Conservation (phyloP, 2,329 filamentous ascomycete species). For the Ophiocordyceps camponoti-floridani region DNA sequence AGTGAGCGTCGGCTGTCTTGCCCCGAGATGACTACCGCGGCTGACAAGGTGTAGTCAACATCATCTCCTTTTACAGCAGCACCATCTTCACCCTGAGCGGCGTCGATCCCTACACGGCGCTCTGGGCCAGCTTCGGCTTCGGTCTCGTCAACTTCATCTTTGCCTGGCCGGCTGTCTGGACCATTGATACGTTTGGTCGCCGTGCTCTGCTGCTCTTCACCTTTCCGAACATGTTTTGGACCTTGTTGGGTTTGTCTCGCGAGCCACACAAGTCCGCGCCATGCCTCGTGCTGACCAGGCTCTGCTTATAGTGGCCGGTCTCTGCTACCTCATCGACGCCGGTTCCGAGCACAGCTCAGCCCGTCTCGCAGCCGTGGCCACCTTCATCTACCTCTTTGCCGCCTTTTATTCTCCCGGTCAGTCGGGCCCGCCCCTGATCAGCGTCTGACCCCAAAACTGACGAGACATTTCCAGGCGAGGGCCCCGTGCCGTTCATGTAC, state of each 20-base stretch:
- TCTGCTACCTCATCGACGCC: constrained; percentile 9
- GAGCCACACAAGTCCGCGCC: too few species aligned
- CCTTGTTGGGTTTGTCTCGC: constrained; percentile 3
- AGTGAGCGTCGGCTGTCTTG: constrained; percentile 6
- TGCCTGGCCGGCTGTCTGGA: constrained; percentile 14
- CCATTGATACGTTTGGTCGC: constrained; percentile 10
- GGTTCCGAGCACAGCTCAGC: constrained; percentile 5
- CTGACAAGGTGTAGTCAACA: constrained; percentile 16
- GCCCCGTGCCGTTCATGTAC: constrained; percentile 19
- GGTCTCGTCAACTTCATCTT: constrained; percentile 10
- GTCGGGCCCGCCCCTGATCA: neutral
- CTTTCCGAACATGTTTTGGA: constrained; percentile 17
- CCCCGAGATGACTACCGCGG: neutral
- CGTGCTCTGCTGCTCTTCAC: constrained; percentile 11
- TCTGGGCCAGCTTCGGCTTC: constrained; percentile 15
- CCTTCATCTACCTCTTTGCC: constrained; percentile 18
- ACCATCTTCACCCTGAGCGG: constrained; percentile 26
- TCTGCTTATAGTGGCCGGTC: constrained; percentile 8
- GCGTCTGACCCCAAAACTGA: neutral
- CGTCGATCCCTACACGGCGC: constrained; percentile 10
- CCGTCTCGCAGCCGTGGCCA: constrained; percentile 13
- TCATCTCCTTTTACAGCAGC: constrained; percentile 29
- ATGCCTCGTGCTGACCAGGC: neutral
- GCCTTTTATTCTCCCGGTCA: constrained; percentile 14
- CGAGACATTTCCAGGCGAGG: constrained; percentile 9